Conservation (phyloP, 73 alveolate species). For the Effrenium voratum region DNA sequence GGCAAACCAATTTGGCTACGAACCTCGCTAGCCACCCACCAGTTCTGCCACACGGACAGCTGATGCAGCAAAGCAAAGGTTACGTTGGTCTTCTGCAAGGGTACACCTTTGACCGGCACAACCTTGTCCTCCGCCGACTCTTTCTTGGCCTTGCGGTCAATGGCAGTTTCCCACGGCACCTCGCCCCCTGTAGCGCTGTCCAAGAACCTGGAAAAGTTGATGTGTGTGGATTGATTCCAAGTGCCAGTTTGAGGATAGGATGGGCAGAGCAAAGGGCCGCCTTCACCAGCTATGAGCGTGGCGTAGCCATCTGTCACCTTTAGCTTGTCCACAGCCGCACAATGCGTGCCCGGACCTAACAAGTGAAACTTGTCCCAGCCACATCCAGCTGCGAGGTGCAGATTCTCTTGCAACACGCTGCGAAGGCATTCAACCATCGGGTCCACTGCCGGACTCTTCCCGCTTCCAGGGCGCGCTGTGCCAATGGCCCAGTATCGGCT, state of each 20-base stretch:
- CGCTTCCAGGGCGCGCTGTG: slow-evolving; percentile 59
- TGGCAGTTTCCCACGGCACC: slow-evolving; percentile 1
- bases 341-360: background rate
- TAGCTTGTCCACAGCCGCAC: slow-evolving; percentile 32
- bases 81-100: background rate
- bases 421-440: background rate
- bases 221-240: slow-evolving; percentile 54
- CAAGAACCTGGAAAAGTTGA: background rate
- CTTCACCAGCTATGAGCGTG: slow-evolving; percentile 11
- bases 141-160: background rate
- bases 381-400: background rate
- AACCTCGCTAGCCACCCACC: slow-evolving; percentile 6
- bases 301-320: slow-evolving; percentile 13
- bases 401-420: background rate
- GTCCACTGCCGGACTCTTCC: slow-evolving; percentile 57
- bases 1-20: background rate
- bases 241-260: background rate
- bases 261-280: slow-evolving; percentile 40
- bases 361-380: slow-evolving; percentile 10
- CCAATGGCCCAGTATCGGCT: slow-evolving; percentile 44
- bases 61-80: slow-evolving; percentile 1
- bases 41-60: background rate
- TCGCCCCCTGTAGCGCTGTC: slow-evolving; percentile 31
- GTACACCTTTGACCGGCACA: background rate
- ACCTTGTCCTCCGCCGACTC: background rate